Evolutionary conservation across 108 stramenopile genomes (phyloP).

Genomic region (Cyclotella cryptica): DNA sequence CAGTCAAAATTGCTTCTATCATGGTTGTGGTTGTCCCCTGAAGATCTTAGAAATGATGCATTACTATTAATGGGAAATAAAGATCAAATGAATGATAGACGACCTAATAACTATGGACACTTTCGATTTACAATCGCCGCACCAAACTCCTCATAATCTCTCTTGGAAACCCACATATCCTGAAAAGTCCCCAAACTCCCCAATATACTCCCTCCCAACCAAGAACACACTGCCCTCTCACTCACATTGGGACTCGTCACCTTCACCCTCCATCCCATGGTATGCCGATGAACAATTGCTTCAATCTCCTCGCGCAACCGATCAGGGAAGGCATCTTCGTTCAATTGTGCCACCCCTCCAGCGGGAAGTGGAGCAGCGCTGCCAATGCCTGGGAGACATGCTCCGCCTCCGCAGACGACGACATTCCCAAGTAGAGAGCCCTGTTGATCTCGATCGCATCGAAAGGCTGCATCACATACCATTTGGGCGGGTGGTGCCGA

Average conservation of each 20-base stretch:
- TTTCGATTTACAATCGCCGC: constrained; percentile 93
- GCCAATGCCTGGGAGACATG: constrained; percentile 58
- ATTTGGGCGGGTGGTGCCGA: constrained; percentile 78
- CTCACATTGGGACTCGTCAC: constrained; percentile 71
- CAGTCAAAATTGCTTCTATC: no score
- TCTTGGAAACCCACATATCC: constrained; percentile 96
- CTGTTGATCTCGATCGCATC: constrained; percentile 91
- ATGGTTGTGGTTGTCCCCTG: no score
- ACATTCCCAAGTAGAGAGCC: constrained; percentile 82
- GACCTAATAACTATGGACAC: constrained; percentile 79
- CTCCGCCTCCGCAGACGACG: constrained; percentile 85
- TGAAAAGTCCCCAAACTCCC: constrained; percentile 97
- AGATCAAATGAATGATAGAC: neutral
- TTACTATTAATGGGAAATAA: no score
- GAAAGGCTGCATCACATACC: constrained; percentile 88
- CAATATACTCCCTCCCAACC: constrained; percentile 96
- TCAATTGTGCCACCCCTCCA: constrained; percentile 12
- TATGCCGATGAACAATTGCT: constrained; percentile 85
- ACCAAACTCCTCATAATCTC: constrained; percentile 97
- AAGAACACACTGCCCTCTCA: constrained; percentile 82
- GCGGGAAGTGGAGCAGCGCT: neutral
- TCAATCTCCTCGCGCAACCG: constrained; percentile 81
- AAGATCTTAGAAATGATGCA: no score
- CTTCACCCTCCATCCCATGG: constrained; percentile 90
- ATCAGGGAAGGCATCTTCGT: constrained; percentile 83